Evolutionary conservation across 768 basidiomycete genomes (phyloP).

Genomic region (Coprinellus aureogranulatus): DNA sequence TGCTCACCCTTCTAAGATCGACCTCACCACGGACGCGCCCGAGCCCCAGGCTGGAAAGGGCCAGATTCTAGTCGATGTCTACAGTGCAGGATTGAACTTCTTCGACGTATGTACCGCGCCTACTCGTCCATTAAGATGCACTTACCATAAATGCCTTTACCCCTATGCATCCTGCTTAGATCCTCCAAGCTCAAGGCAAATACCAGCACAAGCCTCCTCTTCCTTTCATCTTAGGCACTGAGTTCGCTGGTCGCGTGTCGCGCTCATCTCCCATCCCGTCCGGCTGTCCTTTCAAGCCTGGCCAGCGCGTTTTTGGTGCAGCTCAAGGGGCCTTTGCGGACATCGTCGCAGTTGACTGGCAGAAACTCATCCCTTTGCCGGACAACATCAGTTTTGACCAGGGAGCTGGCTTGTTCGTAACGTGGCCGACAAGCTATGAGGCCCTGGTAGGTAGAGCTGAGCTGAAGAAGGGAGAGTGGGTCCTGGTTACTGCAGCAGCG

Average conservation of each 20-base stretch:
- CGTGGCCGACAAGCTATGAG: constrained; percentile 93
- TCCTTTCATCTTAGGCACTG: constrained; percentile 81
- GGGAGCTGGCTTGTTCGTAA: constrained; percentile 82
- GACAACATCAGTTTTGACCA: constrained; percentile 77
- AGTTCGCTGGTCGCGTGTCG: constrained; percentile 82
- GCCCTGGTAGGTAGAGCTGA: constrained; percentile 83
- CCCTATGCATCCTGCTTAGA: constrained; percentile 36
- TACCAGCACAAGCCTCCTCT: constrained; percentile 81
- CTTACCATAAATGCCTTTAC: constrained; percentile 12
- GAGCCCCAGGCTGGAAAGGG: constrained; percentile 50
- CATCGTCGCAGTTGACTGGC: constrained; percentile 55
- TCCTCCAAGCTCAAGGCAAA: constrained; percentile 86
- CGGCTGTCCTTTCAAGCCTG: constrained; percentile 74
- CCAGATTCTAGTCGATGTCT: constrained; percentile 73
- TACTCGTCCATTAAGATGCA: neutral
- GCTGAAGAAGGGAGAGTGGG: constrained; percentile 82
- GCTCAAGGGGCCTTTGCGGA: constrained; percentile 82
- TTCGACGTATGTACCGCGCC: constrained; percentile 53
- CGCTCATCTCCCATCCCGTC: constrained; percentile 69
- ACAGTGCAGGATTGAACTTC: constrained; percentile 75
- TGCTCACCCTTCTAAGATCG: constrained; percentile 64
- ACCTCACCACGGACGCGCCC: constrained; percentile 51
- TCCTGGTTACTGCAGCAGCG: constrained; percentile 92
- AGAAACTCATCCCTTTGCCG: constrained; percentile 63
- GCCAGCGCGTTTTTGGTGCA: constrained; percentile 87